Conservation (phyloP, 225 moss, liverwort and hornwort genomes). For the Climacium dendroides region DNA sequence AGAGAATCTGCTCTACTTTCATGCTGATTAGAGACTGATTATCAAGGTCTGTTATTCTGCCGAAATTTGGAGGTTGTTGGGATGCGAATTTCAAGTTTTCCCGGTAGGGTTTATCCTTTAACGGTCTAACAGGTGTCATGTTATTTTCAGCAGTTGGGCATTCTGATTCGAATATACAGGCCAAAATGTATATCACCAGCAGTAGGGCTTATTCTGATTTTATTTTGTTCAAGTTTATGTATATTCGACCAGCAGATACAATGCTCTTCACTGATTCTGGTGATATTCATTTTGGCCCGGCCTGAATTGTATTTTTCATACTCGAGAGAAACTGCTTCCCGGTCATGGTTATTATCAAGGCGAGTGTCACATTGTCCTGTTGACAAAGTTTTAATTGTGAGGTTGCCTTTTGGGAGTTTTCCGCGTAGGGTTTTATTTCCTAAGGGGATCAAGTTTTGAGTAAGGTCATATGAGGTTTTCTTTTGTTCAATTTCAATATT, state of each 20-base stretch:
- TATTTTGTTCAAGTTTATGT: neutral
- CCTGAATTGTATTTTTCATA: too few species aligned
- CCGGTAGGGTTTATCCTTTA: too few species aligned
- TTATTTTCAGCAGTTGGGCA: too few species aligned
- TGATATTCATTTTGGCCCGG: neutral
- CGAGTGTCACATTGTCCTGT: neutral
- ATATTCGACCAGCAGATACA: neutral
- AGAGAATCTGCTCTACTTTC: neutral
- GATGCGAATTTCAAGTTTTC: too few species aligned
- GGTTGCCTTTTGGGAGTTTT: neutral
- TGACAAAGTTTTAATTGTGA: neutral
- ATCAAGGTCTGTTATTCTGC: too few species aligned
- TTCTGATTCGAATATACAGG: too few species aligned
- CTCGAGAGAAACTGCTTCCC: neutral
- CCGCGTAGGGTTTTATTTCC: neutral
- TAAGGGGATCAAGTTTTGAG: neutral
- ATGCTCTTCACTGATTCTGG: neutral
- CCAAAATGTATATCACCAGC: too few species aligned
- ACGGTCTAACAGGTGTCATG: too few species aligned
- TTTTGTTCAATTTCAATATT: neutral
- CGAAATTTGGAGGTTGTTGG: too few species aligned
- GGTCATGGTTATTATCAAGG: neutral
- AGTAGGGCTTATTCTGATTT: too few species aligned
- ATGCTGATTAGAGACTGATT: too few species aligned
- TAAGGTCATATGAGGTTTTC: neutral